Evolutionary conservation across 2,329 filamentous ascomycete species (phyloP).

Genomic region (Ilyonectria destructans): DNA sequence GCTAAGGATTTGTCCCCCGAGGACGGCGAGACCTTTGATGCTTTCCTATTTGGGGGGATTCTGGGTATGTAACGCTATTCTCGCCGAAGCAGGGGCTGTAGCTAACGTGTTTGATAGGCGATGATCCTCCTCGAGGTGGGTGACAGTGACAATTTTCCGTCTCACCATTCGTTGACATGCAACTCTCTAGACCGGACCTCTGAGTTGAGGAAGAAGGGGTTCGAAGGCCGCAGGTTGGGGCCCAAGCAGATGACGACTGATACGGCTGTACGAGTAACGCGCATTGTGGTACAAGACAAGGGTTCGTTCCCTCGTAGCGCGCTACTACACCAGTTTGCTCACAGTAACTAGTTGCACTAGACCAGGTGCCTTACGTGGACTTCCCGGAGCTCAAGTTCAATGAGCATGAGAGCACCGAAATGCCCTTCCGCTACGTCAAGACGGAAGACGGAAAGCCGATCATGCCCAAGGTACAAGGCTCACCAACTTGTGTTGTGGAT

Average conservation of each 20-base stretch:
- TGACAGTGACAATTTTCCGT: slow-evolving; percentile 30
- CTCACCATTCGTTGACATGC: slow-evolving; percentile 36
- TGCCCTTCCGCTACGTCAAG: slow-evolving; percentile 97
- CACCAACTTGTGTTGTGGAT: neutral
- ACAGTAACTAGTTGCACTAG: slow-evolving; percentile 75
- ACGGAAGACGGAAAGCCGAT: slow-evolving; percentile 83
- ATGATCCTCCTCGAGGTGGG: slow-evolving; percentile 92
- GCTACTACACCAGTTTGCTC: slow-evolving; percentile 27
- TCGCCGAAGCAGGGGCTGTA: slow-evolving; percentile 11
- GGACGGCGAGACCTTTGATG: slow-evolving; percentile 87
- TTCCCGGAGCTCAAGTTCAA: slow-evolving; percentile 92
- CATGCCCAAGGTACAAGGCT: slow-evolving; percentile 85
- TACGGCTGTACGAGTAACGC: slow-evolving; percentile 93
- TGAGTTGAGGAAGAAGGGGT: slow-evolving; percentile 96
- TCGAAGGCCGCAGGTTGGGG: slow-evolving; percentile 87
- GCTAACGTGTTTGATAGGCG: slow-evolving; percentile 70
- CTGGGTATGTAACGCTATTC: slow-evolving; percentile 73
- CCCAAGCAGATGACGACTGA: slow-evolving; percentile 99
- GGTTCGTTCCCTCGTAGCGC: slow-evolving; percentile 67
- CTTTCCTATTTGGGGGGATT: slow-evolving; percentile 96
- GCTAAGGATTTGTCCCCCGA: slow-evolving; percentile 85
- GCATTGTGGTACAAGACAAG: slow-evolving; percentile 88
- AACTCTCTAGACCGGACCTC: slow-evolving; percentile 84
- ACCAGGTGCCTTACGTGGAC: slow-evolving; percentile 87
- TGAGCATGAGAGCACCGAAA: slow-evolving; percentile 93